Evolutionary conservation across 129 eudicot genomes (phyloP).

Genomic region (Flaveria trinervia): DNA sequence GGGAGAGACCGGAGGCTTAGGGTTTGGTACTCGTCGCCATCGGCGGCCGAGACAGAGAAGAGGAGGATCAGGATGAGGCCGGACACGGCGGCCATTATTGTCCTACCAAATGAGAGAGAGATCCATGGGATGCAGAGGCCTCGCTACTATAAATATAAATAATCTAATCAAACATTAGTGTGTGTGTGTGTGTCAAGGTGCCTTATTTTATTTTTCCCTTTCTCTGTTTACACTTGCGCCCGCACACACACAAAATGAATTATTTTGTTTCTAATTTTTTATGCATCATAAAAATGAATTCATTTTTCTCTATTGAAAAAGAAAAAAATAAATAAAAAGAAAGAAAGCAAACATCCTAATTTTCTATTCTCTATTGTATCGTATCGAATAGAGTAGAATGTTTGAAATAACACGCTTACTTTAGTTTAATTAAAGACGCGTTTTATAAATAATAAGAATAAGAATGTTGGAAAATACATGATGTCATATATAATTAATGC

Average conservation of each 20-base stretch:
- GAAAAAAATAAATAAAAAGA: no score
- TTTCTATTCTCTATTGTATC: no score
- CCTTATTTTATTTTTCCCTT: no score
- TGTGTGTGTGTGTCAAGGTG: neutral
- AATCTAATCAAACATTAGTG: neutral
- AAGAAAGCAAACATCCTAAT: no score
- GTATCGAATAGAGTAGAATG: no score
- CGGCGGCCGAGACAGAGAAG: slow-evolving; percentile 39
- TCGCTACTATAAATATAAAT: slow-evolving; percentile 25
- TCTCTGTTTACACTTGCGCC: no score
- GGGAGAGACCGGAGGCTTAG: slow-evolving; percentile 40
- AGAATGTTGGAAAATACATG: slow-evolving; percentile 2
- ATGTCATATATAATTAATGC: slow-evolving; percentile 15
- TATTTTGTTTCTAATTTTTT: no score
- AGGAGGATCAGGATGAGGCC: slow-evolving; percentile 1
- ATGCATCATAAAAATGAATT: no score
- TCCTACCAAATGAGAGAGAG: neutral
- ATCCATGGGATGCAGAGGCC: neutral
- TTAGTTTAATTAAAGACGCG: no score
- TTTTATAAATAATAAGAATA: neutral
- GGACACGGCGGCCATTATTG: slow-evolving; percentile 35
- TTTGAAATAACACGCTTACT: no score
- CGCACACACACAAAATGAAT: no score
- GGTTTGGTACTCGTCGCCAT: slow-evolving; percentile 45
- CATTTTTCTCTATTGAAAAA: no score